Evolutionary conservation across 441 rosid species (phyloP).

Genomic region (Kokia cookei): DNA sequence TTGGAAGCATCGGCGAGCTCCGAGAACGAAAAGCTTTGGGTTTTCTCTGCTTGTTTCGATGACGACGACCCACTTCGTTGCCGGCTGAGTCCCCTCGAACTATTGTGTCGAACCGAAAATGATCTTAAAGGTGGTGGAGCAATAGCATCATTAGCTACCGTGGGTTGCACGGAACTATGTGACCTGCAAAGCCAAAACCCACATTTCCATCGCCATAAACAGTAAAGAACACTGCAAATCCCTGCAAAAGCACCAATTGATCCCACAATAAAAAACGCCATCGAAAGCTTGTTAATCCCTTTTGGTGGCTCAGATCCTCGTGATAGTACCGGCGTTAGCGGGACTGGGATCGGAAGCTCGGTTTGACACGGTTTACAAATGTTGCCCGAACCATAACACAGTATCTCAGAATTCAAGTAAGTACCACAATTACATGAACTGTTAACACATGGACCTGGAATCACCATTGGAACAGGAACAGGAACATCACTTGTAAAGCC

Average conservation of each 20-base stretch:
- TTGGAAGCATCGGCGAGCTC: conserved; percentile 43
- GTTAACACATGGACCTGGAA: conserved; percentile 58
- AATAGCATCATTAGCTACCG: conserved; percentile 4
- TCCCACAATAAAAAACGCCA: conserved; percentile 35
- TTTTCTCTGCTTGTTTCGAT: conserved; percentile 25
- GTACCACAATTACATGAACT: conserved; percentile 43
- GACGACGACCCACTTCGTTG: conserved; percentile 44
- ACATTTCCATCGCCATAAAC: conserved; percentile 13
- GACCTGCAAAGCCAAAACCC: conserved; percentile 7
- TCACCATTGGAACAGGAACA: conserved; percentile 18
- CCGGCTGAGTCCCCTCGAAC: conserved; percentile 19
- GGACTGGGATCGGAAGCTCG: conserved; percentile 40
- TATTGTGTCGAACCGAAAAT: conserved; percentile 14
- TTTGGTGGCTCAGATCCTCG: not conserved
- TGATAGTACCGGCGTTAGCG: conserved; percentile 28
- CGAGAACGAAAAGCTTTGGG: conserved; percentile 26
- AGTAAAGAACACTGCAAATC: conserved; percentile 32
- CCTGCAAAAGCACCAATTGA: conserved; percentile 43
- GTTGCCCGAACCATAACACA: conserved; percentile 45
- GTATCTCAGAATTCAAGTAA: conserved; percentile 36
- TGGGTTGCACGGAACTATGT: conserved; percentile 14
- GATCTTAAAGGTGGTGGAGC: conserved; percentile 16
- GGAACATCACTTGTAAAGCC: conserved; percentile 30
- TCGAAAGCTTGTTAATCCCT: conserved; percentile 17
- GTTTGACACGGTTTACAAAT: conserved; percentile 47